These are phyloP conservation scores for Erythrobasidium yunnanense DNA, from an alignment of 768 basidiomycete genomes.

Conservation along the genomic window DNA sequence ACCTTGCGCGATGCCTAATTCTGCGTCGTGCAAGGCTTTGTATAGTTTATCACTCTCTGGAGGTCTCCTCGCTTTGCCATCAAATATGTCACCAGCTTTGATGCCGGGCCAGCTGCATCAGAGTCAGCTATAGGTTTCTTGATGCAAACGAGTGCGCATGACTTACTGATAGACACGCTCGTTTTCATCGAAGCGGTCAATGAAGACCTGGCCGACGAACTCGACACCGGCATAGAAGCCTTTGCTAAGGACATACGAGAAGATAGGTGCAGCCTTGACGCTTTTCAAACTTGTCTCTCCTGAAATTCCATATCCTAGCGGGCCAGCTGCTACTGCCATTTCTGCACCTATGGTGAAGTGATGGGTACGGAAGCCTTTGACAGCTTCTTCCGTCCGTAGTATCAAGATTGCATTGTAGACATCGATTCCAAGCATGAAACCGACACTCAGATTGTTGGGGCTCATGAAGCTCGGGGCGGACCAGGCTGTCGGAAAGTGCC, in stretches of 20 bases:
- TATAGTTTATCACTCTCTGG: slow-evolving; percentile 25
- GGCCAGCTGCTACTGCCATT: slow-evolving; percentile 35
- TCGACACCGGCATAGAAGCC: slow-evolving; percentile 39
- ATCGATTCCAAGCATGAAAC: slow-evolving; percentile 34
- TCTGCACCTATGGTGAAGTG: slow-evolving; percentile 36
- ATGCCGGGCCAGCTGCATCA: slow-evolving; percentile 27
- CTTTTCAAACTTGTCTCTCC: slow-evolving; percentile 32
- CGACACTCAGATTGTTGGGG: slow-evolving; percentile 37
- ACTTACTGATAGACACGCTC: slow-evolving; percentile 17
- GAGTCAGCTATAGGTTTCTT: not conserved
- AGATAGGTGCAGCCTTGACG: slow-evolving; percentile 32
- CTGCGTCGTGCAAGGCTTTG: slow-evolving; percentile 33
- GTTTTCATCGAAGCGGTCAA: slow-evolving; percentile 35
- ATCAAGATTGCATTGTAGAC: slow-evolving; percentile 35
- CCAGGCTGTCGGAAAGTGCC: slow-evolving; percentile 29
- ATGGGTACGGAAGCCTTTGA: slow-evolving; percentile 36
- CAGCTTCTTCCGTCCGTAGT: slow-evolving; percentile 34
- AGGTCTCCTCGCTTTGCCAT: slow-evolving; percentile 33
- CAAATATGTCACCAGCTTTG: slow-evolving; percentile 33
- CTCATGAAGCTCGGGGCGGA: slow-evolving; percentile 35
- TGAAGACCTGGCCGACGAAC: slow-evolving; percentile 34
- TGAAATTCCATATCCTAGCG: slow-evolving; percentile 33
- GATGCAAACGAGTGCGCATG: not conserved
- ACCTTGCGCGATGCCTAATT: slow-evolving; percentile 34
- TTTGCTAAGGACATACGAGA: slow-evolving; percentile 29